Evolutionary conservation across 208 protist genomes (phyloP).

Genomic region (Wallacemonas rigidus): DNA sequence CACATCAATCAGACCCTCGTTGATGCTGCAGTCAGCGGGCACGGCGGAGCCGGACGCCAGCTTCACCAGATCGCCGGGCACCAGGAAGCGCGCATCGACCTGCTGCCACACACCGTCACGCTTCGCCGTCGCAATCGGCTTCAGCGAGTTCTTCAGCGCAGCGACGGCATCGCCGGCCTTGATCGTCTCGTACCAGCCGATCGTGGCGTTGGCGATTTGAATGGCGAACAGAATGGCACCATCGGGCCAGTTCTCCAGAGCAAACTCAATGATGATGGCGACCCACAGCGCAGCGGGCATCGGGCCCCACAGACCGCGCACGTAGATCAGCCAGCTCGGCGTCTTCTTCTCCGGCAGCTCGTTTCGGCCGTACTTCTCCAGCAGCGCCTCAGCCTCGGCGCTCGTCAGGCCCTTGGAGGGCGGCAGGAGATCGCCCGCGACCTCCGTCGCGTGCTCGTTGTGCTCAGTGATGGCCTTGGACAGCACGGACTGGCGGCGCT

Average conservation of each 20-base stretch:
- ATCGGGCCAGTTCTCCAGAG: conserved; percentile 86
- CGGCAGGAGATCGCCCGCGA: conserved; percentile 34
- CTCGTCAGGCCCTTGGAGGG: conserved; percentile 69
- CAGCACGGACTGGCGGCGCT: conserved; percentile 69
- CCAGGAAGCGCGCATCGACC: conserved; percentile 81
- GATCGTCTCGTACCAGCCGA: conserved; percentile 93
- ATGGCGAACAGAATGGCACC: conserved; percentile 84
- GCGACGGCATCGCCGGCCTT: conserved; percentile 93
- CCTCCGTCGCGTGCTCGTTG: conserved; percentile 35
- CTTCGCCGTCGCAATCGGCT: conserved; percentile 69
- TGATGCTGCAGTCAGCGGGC: conserved; percentile 92
- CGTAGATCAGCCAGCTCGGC: conserved; percentile 80
- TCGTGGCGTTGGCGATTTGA: conserved; percentile 81
- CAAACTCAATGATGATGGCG: conserved; percentile 90
- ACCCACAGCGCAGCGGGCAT: conserved; percentile 90
- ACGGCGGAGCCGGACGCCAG: conserved; percentile 91
- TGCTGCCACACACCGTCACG: conserved; percentile 86
- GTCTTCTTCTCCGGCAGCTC: conserved; percentile 77
- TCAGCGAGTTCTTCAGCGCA: conserved; percentile 89
- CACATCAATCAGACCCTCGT: conserved; percentile 89
- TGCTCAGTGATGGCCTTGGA: conserved; percentile 81
- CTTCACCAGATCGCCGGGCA: conserved; percentile 94
- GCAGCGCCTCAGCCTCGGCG: conserved; percentile 58
- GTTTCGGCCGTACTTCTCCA: conserved; percentile 75
- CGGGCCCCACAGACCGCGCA: conserved; percentile 80